Evolutionary conservation across 2,329 filamentous ascomycete genomes (phyloP), one percentile per base, ranked within the genome.

Genomic region (Calonectria hongkongensis): DNA sequence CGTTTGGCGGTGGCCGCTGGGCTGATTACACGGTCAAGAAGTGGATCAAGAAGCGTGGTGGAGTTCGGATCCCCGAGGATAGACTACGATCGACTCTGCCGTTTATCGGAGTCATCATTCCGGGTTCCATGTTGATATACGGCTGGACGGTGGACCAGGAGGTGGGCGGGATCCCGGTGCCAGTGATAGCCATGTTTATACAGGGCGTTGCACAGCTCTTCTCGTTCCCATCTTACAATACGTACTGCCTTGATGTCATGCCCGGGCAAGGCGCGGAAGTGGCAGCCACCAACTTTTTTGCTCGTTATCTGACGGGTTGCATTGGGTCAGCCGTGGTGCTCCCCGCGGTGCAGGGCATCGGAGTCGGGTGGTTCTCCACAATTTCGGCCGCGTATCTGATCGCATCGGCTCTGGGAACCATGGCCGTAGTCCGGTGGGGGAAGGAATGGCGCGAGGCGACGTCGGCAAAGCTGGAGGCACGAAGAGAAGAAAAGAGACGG

Each of bases 231-330:
- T 91, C 89, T 60, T 82, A 96, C 73, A 95, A 96, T 81, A 94
- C 94, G 0, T 96, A 97, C 83, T 96, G 94, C 81, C 84, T 97
- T 48, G 94, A 97, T 81, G 94, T 96, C 15, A 95, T 96, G 92
- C 93, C 81, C 0, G 87, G 88, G 1, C 86, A 89, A 36, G 91
- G 91, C 51, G 90, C 92, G 4, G 94, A 97, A 79, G 93, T 96
- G 4, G 91, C 95, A 51, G 94, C 94, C 0, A 93, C 94, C 0
- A 97, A 96, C 82, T 97, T 96, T 82, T 91, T 95, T 79, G 87
- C 94, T 64, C 88, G 94, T 7, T 97, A 96, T 82, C 80, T 95
- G 7, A 94, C 95, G 76, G 94, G 92, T 0, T 94, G 93, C 13
- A 84, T 90, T 5, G 94, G 91, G 0, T 94, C 92, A 3, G 94